Percentiles rank a stretch among this genome's conserved stretches.
Conservation (phyloP, 768 basidiomycete genomes). For the Tubosaeta sp. region DNA sequence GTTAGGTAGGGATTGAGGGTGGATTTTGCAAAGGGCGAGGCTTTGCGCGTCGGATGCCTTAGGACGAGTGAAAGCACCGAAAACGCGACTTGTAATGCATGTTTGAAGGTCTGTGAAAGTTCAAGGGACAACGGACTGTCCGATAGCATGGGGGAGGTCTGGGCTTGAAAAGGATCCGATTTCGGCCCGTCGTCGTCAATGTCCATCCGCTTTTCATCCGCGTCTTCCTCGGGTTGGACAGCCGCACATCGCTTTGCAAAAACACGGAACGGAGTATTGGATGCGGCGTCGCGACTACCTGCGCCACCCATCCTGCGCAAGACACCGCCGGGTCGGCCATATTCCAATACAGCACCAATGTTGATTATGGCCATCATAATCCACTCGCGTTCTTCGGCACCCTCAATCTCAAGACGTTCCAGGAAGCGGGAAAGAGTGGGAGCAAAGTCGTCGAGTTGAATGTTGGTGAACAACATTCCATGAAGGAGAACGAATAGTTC, state of each 20-base stretch:
- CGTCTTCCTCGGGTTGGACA: slow-evolving; percentile 31
- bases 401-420: slow-evolving; percentile 81
- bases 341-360: slow-evolving; percentile 79
- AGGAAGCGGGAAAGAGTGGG: slow-evolving; percentile 78
- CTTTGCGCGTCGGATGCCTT: slow-evolving; percentile 53
- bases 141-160: slow-evolving; percentile 26
- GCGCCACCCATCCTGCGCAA: slow-evolving; percentile 57
- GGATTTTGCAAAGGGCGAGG: slow-evolving; percentile 51
- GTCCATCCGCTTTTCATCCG: slow-evolving; percentile 58
- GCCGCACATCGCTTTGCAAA: slow-evolving; percentile 44
- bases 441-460: slow-evolving; percentile 88
- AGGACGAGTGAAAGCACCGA: slow-evolving; percentile 71
- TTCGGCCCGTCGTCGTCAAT: slow-evolving; percentile 49
- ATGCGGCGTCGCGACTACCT: slow-evolving; percentile 36
- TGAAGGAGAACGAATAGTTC: slow-evolving; percentile 91
- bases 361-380: slow-evolving; percentile 94
- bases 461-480: slow-evolving; percentile 96
- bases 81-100: slow-evolving; percentile 77
- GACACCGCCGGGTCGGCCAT: slow-evolving; percentile 70
- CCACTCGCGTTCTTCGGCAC: slow-evolving; percentile 84
- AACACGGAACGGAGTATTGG: slow-evolving; percentile 39
- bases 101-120: slow-evolving; percentile 61
- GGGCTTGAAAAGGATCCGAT: slow-evolving; percentile 16
- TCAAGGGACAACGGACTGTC: slow-evolving; percentile 38
- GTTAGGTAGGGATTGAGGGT: slow-evolving; percentile 84